Base-by-base conservation (phyloP, 331 rosid species). In the Malus hybrid region DNA sequence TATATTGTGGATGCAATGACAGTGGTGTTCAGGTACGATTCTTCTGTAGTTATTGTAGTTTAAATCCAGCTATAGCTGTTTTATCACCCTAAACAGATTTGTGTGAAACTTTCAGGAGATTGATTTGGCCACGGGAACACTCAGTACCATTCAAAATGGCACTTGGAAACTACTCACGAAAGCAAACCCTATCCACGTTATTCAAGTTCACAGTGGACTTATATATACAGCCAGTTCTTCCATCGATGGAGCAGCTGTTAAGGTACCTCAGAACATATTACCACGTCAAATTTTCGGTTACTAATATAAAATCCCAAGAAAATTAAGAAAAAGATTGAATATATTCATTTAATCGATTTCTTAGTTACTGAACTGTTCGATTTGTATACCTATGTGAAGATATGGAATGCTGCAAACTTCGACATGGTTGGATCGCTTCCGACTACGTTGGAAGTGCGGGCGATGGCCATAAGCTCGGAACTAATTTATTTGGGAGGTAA, bases 1-100 rank as follows among this genome's bases (percentile, higher is more conserved):
- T 93, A 20, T 91, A 83, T 64, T 91, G 98, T 56, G 97, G 97
- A 77, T 91, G 97, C 83, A 90, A 90, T 18, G 97, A 93, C 68
- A 87, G 80, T 63, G 89, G 91, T 78, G 85, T 93, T 83, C 97
- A 90, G 93, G 96, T 88, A 58, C 36, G 36, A 81, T 7, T 4
- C 10, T 33, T 44, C 20, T 24, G 0, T 14, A 22, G 24, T 72
- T 4, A 22, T 22, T 28, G 18, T 58, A 63, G 75, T 56, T 71
- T 34, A 36, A 42, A 19, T 33, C 36, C 65, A 33, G 20, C 32
- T 12, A 58, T 15, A 7, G 13, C 4, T 30, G 22, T 66, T 48
- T 46, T 28, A 19, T 71, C 14, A 26, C 5, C 20, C 6, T 74
- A 42, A 72, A 22, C 58, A 11, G 16, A 70, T 53, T 28, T 55